Percentiles rank a stretch among this genome's conserved stretches.
These are phyloP conservation scores for Fraxinus nigra DNA, from an alignment of 305 asterid species.

Conservation along the genomic window DNA sequence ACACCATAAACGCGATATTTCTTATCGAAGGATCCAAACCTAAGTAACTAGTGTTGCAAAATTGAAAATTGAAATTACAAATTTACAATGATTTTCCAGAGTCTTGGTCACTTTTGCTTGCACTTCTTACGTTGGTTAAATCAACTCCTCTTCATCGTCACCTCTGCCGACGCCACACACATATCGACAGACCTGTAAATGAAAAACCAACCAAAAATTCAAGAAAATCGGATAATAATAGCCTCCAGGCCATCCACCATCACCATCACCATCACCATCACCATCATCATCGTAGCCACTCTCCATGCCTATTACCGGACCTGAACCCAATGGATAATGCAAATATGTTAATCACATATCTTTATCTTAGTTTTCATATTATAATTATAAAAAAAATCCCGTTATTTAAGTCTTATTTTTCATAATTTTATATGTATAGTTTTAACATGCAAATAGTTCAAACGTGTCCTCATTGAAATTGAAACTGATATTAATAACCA, in stretches of 20 bases:
- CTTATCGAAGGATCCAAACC: background rate
- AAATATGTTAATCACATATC: background rate
- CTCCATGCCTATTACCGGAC: constrained; percentile 43
- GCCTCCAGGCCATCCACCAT: constrained; percentile 5
- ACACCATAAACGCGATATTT: background rate
- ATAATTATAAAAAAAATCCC: no score
- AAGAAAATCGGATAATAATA: constrained; percentile 19
- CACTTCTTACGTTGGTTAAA: background rate
- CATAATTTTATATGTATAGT: no score
- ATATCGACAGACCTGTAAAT: constrained; percentile 30
- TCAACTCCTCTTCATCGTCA: constrained; percentile 3
- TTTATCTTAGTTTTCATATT: background rate
- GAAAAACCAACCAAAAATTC: constrained; percentile 44
- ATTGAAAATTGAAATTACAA: no score
- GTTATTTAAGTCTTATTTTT: no score
- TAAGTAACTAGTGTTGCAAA: background rate
- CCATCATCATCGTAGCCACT: constrained; percentile 18
- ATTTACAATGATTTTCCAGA: background rate
- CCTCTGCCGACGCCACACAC: background rate
- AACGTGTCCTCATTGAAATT: no score
- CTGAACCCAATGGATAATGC: constrained; percentile 29
- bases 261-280: constrained; percentile 14
- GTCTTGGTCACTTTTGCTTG: background rate
- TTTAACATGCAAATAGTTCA: no score
- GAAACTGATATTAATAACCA: background rate